phyloP scores from a whole-genome alignment of 352 stramenopile genomes.

The Phytophthora litchii region DNA sequence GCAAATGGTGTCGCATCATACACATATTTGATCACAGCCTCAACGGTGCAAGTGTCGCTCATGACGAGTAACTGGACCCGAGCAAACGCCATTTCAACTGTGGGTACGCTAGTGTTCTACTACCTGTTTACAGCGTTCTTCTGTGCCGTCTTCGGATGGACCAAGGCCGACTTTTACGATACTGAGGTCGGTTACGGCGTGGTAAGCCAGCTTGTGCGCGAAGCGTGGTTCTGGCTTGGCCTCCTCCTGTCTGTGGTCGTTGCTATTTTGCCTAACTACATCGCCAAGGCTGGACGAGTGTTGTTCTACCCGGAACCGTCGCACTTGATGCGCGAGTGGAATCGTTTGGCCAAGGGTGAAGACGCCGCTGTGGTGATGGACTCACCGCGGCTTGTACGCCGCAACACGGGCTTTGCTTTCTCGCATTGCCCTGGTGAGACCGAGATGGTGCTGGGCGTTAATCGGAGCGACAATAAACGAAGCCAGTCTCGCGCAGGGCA shows the following conservation, averaged over 20 bases:
- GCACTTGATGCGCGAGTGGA: slow-evolving; percentile 91
- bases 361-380: slow-evolving; percentile 61
- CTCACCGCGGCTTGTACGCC: slow-evolving; percentile 78
- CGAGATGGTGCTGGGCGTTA: slow-evolving; percentile 69
- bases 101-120: slow-evolving; percentile 88
- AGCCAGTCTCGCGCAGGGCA: slow-evolving; percentile 18
- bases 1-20: slow-evolving; percentile 83
- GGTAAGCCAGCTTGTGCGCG: slow-evolving; percentile 55
- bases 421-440: slow-evolving; percentile 78
- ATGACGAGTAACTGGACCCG: slow-evolving; percentile 92
- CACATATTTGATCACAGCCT: slow-evolving; percentile 87
- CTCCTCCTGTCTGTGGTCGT: slow-evolving; percentile 63
- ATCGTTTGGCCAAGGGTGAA: slow-evolving; percentile 81
- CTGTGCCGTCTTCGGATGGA: slow-evolving; percentile 76
- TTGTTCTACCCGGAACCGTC: slow-evolving; percentile 90
- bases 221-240: slow-evolving; percentile 89
- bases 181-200: slow-evolving; percentile 76
- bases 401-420: slow-evolving; percentile 88
- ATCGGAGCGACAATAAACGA: slow-evolving; percentile 35
- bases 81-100: slow-evolving; percentile 69
- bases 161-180: slow-evolving; percentile 80
- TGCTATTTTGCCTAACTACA: slow-evolving; percentile 85
- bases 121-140: slow-evolving; percentile 89
- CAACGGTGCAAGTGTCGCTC: slow-evolving; percentile 82
- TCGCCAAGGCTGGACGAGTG: slow-evolving; percentile 83